These are phyloP conservation scores for Daedaleopsis sinensis DNA, from an alignment of 768 basidiomycete genomes.

Conservation along the genomic window DNA sequence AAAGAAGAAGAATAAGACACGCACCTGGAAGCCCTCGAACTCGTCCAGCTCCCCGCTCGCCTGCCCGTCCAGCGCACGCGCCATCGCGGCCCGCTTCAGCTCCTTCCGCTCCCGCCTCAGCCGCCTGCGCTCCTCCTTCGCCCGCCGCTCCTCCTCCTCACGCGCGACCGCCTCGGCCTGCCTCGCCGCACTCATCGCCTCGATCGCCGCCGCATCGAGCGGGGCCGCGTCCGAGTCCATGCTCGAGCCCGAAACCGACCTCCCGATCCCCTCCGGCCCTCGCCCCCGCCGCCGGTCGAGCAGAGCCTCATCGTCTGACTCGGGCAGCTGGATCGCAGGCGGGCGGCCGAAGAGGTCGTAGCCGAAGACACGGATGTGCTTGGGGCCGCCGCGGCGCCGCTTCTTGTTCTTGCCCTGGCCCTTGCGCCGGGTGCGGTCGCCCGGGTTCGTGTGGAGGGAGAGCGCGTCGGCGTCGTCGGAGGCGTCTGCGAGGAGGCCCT, in stretches of 20 bases:
- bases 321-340: constrained; percentile 57
- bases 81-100: constrained; percentile 42
- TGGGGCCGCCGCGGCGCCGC: constrained; percentile 28
- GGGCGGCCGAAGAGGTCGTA: constrained; percentile 67
- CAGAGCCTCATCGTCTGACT: constrained; percentile 43
- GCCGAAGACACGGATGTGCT: constrained; percentile 62
- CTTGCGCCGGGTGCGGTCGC: constrained; percentile 36
- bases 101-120: constrained; percentile 50
- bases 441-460: constrained; percentile 68
- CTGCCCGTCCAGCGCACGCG: constrained; percentile 36
- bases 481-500: constrained; percentile 51
- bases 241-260: constrained; percentile 33
- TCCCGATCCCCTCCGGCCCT: not conserved
- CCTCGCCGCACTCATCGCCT: constrained; percentile 48
- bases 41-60: constrained; percentile 33
- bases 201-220: constrained; percentile 60
- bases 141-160: constrained; percentile 43
- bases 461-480: constrained; percentile 62
- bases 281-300: not conserved
- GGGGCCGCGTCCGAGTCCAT: constrained; percentile 77
- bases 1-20: constrained; percentile 28
- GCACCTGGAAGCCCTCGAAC: constrained; percentile 73
- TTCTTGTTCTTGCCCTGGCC: constrained; percentile 26
- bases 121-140: constrained; percentile 50
- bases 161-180: constrained; percentile 38